These are phyloP conservation scores for Cladosporium sp. DNA, from an alignment of 2,329 filamentous ascomycete species.

Conservation along the genomic window DNA sequence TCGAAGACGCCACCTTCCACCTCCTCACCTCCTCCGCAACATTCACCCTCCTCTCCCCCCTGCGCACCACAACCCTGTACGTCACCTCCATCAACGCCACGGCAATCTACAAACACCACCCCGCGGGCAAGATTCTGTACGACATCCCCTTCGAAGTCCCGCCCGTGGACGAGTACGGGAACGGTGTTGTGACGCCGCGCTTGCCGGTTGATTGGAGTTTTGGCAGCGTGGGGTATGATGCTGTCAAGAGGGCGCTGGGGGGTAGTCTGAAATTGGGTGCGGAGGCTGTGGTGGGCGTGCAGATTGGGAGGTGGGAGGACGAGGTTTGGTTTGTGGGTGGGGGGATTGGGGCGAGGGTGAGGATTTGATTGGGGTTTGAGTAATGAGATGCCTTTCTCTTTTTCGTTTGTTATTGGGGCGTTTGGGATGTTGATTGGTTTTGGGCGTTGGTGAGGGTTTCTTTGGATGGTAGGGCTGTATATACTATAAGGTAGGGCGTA, in stretches of 20 bases:
- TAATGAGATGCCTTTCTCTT: too few relatives aligned
- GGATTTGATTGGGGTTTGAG: conserved; percentile 33
- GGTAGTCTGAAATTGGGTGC: conserved; percentile 76
- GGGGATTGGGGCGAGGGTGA: conserved; percentile 44
- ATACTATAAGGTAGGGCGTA: too few relatives aligned
- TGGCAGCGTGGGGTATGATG: conserved; percentile 75
- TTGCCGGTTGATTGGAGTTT: conserved; percentile 79
- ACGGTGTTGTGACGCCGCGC: conserved; percentile 61
- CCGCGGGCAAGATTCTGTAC: conserved; percentile 73
- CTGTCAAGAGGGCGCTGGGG: conserved; percentile 72
- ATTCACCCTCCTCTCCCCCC: conserved; percentile 76
- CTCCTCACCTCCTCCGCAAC: conserved; percentile 79
- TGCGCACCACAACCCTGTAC: conserved; percentile 66
- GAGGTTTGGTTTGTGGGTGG: conserved; percentile 52
- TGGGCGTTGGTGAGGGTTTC: too few relatives aligned
- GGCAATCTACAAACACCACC: conserved; percentile 73
- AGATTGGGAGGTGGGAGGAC: conserved; percentile 73
- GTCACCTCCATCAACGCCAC: conserved; percentile 78
- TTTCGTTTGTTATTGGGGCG: too few relatives aligned
- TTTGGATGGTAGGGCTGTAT: too few relatives aligned
- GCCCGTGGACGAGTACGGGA: conserved; percentile 40
- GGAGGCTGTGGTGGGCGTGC: conserved; percentile 67
- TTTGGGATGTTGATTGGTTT: too few relatives aligned
- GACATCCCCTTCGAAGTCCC: conserved; percentile 69
- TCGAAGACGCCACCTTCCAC: conserved; percentile 80